Conservation (phyloP, 2,329 filamentous ascomycete genomes). For the Paracorniculantispora psalliotae region DNA sequence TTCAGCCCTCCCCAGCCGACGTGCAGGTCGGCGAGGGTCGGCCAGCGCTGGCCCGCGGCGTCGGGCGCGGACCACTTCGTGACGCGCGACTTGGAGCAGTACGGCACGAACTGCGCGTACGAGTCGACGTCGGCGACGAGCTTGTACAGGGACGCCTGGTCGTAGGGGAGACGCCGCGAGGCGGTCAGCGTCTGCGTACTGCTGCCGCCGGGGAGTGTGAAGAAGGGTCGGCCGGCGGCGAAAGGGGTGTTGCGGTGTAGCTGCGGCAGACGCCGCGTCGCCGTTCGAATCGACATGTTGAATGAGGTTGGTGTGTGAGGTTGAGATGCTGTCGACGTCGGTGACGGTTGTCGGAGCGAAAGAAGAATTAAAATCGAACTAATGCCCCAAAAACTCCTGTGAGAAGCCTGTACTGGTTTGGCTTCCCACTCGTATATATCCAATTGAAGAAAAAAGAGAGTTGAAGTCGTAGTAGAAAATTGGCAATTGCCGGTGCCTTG, state of each 20-base stretch:
- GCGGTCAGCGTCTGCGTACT: constrained; percentile 63
- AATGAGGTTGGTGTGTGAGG: neutral
- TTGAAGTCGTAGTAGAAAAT: too few species aligned
- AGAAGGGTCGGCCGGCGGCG: constrained; percentile 35
- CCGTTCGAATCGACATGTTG: constrained; percentile 9
- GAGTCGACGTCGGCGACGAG: constrained; percentile 84
- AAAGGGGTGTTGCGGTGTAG: neutral
- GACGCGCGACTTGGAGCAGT: constrained; percentile 73
- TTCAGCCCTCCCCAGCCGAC: constrained; percentile 81
- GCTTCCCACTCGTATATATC: neutral
- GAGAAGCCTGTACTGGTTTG: neutral
- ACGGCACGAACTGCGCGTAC: constrained; percentile 86
- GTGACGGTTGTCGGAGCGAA: neutral
- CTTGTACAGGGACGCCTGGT: constrained; percentile 65
- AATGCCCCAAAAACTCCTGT: neutral
- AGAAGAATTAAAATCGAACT: neutral
- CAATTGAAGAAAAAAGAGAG: neutral
- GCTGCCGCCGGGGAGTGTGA: constrained; percentile 25
- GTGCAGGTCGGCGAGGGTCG: constrained; percentile 70
- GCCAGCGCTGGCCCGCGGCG: constrained; percentile 50
- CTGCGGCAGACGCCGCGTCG: neutral
- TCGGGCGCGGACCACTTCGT: constrained; percentile 64
- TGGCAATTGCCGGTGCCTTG: too few species aligned
- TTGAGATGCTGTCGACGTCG: too few species aligned
- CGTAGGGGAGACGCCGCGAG: constrained; percentile 71